Base-by-base conservation (phyloP, 2,329 filamentous ascomycete species). In the Fusarium sp. region DNA sequence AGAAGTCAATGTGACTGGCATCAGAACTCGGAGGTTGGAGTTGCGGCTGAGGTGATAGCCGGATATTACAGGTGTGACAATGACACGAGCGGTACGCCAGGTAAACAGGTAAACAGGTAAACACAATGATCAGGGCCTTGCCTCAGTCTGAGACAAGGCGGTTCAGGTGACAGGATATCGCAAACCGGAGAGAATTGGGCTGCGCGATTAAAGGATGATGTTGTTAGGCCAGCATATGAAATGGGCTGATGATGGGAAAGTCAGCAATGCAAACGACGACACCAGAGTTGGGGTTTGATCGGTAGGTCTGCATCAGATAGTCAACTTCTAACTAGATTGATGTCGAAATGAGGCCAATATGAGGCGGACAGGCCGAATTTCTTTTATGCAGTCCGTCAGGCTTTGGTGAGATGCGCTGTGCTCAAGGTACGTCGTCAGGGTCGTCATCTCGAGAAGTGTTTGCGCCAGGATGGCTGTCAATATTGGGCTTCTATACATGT, bases 401-500 rank as follows among this genome's bases (percentile, higher is more conserved):
- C 59, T 26, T 44, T 65, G 61, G 20, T 45, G 43, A 46, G 21
- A 32, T 57, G 46, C 38, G 40, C 45, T 36, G 34, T n/a, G 26
- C 26, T 28, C 12, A 10, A 28, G 26, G 26, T 28, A 28, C 4
- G 26, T 28, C 10, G 26, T 28, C 26, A 28, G 12, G 10, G 26
- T 28, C 10, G 26, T 28, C 26, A 28, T 28, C 26, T 28, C 32
- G 43, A 48, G 34, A 28, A 44, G 20, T 45, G 23, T 57, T 45
- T 62, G 23, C 30, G 42, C 20, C 45, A 42, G 44, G 43, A 60
- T 68, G 65, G 62, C 39, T 46, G 56, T 59, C 28, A 21, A 65
- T 19, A 51, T 68, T 68, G 60, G 64, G 64, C 59, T 64, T 59
- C 44, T 51, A 39, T 65, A 55, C 55, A 58, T 60, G 48, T 51